Evolutionary conservation across 2,329 filamentous ascomycete genomes (phyloP), one percentile per base, ranked within the genome.

Genomic region (Biscogniauxia sp.): DNA sequence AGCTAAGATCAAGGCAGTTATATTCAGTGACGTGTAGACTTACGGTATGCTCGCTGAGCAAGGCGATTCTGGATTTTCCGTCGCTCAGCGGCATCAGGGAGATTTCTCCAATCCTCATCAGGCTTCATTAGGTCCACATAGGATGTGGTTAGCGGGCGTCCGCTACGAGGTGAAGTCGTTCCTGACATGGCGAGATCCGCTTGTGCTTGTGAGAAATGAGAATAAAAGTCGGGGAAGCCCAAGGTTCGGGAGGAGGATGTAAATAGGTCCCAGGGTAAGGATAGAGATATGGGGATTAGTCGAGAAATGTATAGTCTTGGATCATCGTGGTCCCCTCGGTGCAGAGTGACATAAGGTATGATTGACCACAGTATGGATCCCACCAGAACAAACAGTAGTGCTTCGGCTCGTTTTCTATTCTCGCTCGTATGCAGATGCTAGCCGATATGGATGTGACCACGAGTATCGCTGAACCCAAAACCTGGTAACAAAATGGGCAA

Each of bases 11-110:
- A 41, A 17, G 17, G 2, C 2, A 19, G 4, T 1, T 8, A 20
- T 17, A 45, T 51, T 15, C 9, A 11, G 17, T 32, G 20, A 23
- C 20, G 25, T 45, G 7, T 25, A 58, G 32, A 70, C 72, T 64
- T 60, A 74, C 72, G 66, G 62, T 74, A 74, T 54, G 72, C 72
- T 58, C 72, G 61, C 59, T 74, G 72, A 41, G 72, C 72, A 32
- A 74, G 70, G 11, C 72, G 70, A 56, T 74, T 74, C 57, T 74
- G 72, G n/a, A 74, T 74, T 64, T 73, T 74, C 54, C 72, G 69
- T 23, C 72, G 59, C 62, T 74, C 72, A 15, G 71, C 69, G 26
- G 72, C 70, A 60, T 73, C 70, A 23, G 72, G 70, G 19, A 74
- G 68, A 54, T 71, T 72, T 56, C 72, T 71, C 72, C 72, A 74